phyloP scores from a whole-genome alignment of 2,329 filamentous ascomycete species.

The Scopulariopsis brevicaulis region DNA sequence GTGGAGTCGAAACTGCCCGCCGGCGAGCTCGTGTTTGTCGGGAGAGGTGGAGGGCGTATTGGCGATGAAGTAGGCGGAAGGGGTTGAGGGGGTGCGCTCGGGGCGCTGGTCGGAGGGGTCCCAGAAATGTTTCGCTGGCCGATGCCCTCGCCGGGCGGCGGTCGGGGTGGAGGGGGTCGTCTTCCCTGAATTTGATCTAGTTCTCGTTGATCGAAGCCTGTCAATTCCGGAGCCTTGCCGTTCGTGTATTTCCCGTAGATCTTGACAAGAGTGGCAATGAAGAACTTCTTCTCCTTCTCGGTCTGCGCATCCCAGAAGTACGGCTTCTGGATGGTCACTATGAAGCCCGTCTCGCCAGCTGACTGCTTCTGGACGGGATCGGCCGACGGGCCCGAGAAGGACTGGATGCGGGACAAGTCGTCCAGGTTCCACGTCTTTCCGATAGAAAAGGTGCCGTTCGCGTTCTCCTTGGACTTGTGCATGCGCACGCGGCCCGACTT shows the following conservation, averaged over 20 bases:
- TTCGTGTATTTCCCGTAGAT: conserved; percentile 96
- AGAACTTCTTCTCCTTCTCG: conserved; percentile 96
- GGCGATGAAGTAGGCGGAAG: conserved; percentile 12
- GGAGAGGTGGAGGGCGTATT: conserved; percentile 7
- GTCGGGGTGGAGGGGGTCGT: conserved; percentile 19
- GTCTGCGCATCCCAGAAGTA: conserved; percentile 97
- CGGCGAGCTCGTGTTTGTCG: conserved; percentile 27
- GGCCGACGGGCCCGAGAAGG: conserved; percentile 55
- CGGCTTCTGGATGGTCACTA: conserved; percentile 80
- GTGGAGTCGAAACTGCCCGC: conserved; percentile 39
- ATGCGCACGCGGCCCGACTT: conserved; percentile 88
- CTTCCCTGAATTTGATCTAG: conserved; percentile 59
- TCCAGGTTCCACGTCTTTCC: conserved; percentile 98
- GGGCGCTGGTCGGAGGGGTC: not conserved
- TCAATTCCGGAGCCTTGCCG: conserved; percentile 65
- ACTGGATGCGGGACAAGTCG: conserved; percentile 74
- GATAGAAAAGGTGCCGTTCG: conserved; percentile 88
- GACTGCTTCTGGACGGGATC: conserved; percentile 54
- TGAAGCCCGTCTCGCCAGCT: conserved; percentile 76
- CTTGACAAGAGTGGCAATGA: conserved; percentile 90
- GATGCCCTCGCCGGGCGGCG: conserved; percentile 7
- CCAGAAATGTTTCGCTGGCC: not conserved
- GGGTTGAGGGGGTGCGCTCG: conserved; percentile 10
- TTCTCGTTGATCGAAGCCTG: conserved; percentile 74
- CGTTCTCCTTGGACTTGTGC: conserved; percentile 95